Evolutionary conservation across 2,329 filamentous ascomycete genomes (phyloP), one percentile per base, ranked within the genome.

Genomic region (Xylaria sp.): DNA sequence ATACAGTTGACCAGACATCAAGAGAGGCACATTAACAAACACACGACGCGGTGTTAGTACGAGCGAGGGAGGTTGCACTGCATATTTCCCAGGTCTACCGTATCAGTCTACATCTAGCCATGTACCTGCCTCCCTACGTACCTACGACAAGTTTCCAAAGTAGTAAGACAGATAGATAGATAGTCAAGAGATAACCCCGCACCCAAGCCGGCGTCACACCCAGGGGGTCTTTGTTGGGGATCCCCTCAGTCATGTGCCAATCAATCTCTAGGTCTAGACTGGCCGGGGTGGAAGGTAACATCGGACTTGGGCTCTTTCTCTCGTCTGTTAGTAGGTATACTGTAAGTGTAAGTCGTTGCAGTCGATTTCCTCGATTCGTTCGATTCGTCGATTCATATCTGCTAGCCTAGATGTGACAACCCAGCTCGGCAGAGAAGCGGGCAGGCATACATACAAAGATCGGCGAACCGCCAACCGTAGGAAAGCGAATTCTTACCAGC

Each of bases 131-230:
- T n/a, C 3, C 15, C 15, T 46, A 20, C n/a, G 9, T 48, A 28
- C 28, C 28, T 28, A 5, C 28, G 28, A 28, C 28, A 28, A 28
- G 3, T 10, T 9, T 7, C 18, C 2, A 23, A 50, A n/a, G 37
- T 48, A 23, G 60, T 39, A 18, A 20, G 4, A 54, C 15, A 25
- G 37, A n/a, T 44, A 46, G 15, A 46, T 46, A 44, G 15, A 18
- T 44, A 18, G 44, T 46, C 2, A 25, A 39, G 28, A 46, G n/a
- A 15, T 34, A 65, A 68, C 66, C 66, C 66, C 66, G 66, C 66
- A 68, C 54, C 56, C 61, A 57, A 57, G 37, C 48, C 20, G 56
- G 56, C 25, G 20, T 54, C 51, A 63, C 57, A 10, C 31, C 58
- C 50, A 20, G 44, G 25, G 25, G 54, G 28, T 20, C 54, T 56